Evolutionary conservation across 768 basidiomycete species (phyloP), one percentile per base, ranked within the genome.

Genomic region (Rickenella mellea): DNA sequence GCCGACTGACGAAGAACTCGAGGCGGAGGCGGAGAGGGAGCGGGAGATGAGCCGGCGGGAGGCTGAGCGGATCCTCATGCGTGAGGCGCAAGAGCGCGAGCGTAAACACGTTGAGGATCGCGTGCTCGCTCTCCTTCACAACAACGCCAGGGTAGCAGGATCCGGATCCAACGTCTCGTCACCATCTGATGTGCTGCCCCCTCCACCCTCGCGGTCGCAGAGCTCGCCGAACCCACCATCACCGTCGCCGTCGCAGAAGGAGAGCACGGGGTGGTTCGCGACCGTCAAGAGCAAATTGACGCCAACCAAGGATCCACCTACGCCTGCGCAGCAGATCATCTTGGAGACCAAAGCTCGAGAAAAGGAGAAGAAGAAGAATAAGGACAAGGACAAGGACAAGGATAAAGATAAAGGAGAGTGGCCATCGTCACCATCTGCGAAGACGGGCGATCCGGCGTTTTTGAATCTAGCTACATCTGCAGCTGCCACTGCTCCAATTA

Each of bases 291-390:
- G 74, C 49, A 77, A 66, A 50, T 69, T 91, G 8, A 87, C 85
- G 1, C 84, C 87, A 2, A 81, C 81, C 10, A 90, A 88, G 51
- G 76, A 83, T 11, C 59, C 66, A 1, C 74, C 86, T n/a, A 90
- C 88, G 0, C 85, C 87, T 7, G 87, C 88, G 0, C 87, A 90
- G 52, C 85, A 87, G 50, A 69, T 91, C 41, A 78, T 89, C 37
- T 69, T 73, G 43, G 86, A 90, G 6, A 66, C 83, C 14, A 85
- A 88, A 54, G 65, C 73, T 15, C 69, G 74, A 31, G 75, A 82
- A 42, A 80, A 76, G 53, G 76, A 77, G 38, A 62, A 63, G 43
- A 65, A 68, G 54, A 67, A 63, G 42, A 59, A 58, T 49, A 59
- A 64, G 50, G 68, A 60, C 46, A 55, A 51, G 14, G 25, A 50